Evolutionary conservation across 495 filamentous ascomycete genomes (phyloP), one percentile per base, ranked within the genome.

Genomic region (Talaromyces proteolyticus): DNA sequence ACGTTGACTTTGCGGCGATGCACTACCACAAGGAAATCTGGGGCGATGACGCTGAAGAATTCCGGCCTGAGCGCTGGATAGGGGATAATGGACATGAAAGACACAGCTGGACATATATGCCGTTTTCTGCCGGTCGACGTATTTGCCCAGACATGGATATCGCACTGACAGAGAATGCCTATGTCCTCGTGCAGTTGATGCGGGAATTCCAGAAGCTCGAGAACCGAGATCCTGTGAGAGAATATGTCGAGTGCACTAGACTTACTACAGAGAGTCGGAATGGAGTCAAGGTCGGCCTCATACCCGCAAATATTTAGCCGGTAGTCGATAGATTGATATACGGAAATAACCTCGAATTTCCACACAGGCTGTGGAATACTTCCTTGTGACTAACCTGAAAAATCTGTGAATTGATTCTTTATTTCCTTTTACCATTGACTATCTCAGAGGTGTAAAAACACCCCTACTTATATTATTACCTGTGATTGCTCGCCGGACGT

Each of bases 51-150:
- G 74, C 78, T 0, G 65, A 68, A 0, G 52, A 72, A 17, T 86
- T 76, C 57, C 60, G 65, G 0, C 83, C 83, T 0, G 75, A 76
- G 34, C 58, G 83, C 5, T 86, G 83, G 81, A 65, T 79, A 68
- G 69, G 24, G 7, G 34, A 21, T 5, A 20, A 40, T 17, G 45
- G n/a, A 20, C 43, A 11, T 19, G 26, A 34, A 6, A 44, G 25
- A 34, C 6, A 3, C 3, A 26, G 25, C 6, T 47, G 23, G 25
- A 18, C 25, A 26, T 86, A 79, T 59, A 50, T 85, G 36, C 82
- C 83, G 0, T 86, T 86, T 53, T 77, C 75, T 43, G 80, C 80
- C 1, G 82, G 83, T 0, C 81, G 81, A 0, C 69, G 83, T 12
- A 80, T 84, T 40, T 70, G 68, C 65, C 62, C 75, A 11, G 68